A percentile compares a stretch with the other conserved stretches of the same genome.
phyloP scores from a whole-genome alignment of 805 yeast genomes.

The Zygosaccharomyces siamensis region DNA sequence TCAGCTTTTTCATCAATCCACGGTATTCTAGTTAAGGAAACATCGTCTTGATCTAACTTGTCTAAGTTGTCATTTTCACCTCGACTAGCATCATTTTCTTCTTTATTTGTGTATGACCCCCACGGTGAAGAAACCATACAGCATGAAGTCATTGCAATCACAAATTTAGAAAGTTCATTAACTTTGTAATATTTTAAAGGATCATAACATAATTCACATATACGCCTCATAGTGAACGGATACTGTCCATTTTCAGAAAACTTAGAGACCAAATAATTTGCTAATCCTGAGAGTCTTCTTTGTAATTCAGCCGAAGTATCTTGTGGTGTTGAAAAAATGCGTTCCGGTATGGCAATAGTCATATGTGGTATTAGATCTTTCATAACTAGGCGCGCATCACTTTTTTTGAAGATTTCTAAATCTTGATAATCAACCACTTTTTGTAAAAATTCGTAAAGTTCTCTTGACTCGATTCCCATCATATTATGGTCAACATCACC shows the following conservation, averaged over 20 bases:
- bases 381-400: conserved; percentile 15
- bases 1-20: conserved; percentile 25
- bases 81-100: conserved; percentile 1
- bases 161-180: conserved; percentile 39
- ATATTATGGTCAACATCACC: conserved; percentile 18
- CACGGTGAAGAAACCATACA: conserved; percentile 22
- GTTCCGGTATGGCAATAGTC: conserved; percentile 26
- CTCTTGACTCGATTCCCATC: conserved; percentile 26
- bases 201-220: conserved; percentile 44
- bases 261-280: conserved; percentile 14
- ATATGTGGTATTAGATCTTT: conserved; percentile 23
- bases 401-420: conserved; percentile 8
- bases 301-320: conserved; percentile 2
- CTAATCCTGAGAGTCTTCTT: conserved; percentile 11
- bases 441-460: conserved; percentile 17
- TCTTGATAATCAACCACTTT: conserved; percentile 17
- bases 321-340: conserved; percentile 15
- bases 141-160: conserved; percentile 40
- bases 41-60: conserved; percentile 22
- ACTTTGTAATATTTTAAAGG: conserved; percentile 41
- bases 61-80: background rate
- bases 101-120: conserved; percentile 6
- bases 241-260: conserved; percentile 18
- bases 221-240: conserved; percentile 47
- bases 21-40: conserved; percentile 27